A percentile compares a stretch with the other conserved stretches of the same genome.
Evolutionary conservation across 352 stramenopile genomes (phyloP).

Genomic region (Pythium graminicola): DNA sequence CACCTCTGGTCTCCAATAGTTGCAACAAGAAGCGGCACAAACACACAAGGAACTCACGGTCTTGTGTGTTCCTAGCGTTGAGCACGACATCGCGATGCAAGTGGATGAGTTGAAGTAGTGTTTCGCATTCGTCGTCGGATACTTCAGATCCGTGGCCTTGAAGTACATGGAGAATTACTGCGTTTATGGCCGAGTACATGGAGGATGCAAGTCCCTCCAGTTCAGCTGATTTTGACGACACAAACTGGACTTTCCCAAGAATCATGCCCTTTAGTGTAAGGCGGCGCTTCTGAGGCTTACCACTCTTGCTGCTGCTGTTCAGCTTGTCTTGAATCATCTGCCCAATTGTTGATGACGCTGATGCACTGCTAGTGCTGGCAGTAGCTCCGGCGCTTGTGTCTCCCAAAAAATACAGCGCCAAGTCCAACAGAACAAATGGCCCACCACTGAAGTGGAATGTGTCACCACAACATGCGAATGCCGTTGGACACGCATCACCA

Average conservation of each 20-base stretch:
- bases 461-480: constrained; percentile 42
- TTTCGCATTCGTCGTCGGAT: constrained; percentile 40
- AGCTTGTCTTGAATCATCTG: constrained; percentile 23
- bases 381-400: constrained; percentile 37
- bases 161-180: constrained; percentile 56
- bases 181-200: constrained; percentile 50
- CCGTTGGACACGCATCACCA: constrained; percentile 42
- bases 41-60: constrained; percentile 59
- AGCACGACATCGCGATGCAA: constrained; percentile 52
- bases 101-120: constrained; percentile 53
- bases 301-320: constrained; percentile 12
- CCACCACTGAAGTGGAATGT: constrained; percentile 48
- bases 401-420: constrained; percentile 52
- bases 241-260: constrained; percentile 49
- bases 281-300: constrained; percentile 24
- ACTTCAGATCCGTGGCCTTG: constrained; percentile 46
- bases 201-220: constrained; percentile 40
- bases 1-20: constrained; percentile 23
- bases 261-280: constrained; percentile 40
- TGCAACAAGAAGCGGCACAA: constrained; percentile 60
- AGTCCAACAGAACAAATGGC: constrained; percentile 42
- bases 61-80: constrained; percentile 39
- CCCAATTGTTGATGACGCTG: constrained; percentile 12
- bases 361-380: constrained; percentile 18
- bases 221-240: constrained; percentile 40